Base-by-base conservation (phyloP, 2,329 filamentous ascomycete species). In the Hyphodiscus sp. region DNA sequence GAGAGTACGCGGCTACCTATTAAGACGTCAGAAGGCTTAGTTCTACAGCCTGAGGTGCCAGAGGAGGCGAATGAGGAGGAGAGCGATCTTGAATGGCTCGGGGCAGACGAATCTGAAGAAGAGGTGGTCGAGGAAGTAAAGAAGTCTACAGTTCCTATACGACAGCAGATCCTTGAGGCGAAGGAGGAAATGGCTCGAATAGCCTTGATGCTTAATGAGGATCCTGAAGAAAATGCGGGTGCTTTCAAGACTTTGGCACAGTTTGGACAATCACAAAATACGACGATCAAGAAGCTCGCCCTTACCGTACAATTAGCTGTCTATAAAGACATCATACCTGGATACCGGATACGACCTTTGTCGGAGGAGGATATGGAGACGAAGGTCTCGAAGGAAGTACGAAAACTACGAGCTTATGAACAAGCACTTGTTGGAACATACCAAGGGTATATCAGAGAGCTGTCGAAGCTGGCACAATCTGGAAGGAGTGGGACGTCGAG, bases 241-340 rank as follows among this genome's bases (percentile, higher is more conserved):
- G 82, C 85, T 19, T 86, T 97, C 74, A 91, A 89, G 69, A 80
- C 81, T 4, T 74, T 97, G 63, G 85, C 85, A 30, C 81, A 87
- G 63, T 81, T 95, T 61, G 85, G 86, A 19, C 77, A 84, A 51
- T 86, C 86, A 8, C 76, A 77, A 15, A 83, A 91, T 58, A 70
- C 80, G 15, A 84, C 86, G 1, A 85, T 99, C 50, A 86, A 89
- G 73, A 96, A 95, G 71, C 78, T 99, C 56, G 85, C 88, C 7
- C 74, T 99, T 59, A 88, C 86, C 47, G 90, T 94, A 20, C 91
- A 96, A 71, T 79, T 94, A 68, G 82, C 91, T 0, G 83, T 97
- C 13, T 99, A 92, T 76, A 96, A 92, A 69, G 94, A 97, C 70
- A 81, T 96, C 46, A 97, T 99, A 55, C 94, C 94, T 0, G 94